Evolutionary conservation across 768 basidiomycete genomes (phyloP), one percentile per base, ranked within the genome.

Genomic region (Omphalotus guepiniiformis): DNA sequence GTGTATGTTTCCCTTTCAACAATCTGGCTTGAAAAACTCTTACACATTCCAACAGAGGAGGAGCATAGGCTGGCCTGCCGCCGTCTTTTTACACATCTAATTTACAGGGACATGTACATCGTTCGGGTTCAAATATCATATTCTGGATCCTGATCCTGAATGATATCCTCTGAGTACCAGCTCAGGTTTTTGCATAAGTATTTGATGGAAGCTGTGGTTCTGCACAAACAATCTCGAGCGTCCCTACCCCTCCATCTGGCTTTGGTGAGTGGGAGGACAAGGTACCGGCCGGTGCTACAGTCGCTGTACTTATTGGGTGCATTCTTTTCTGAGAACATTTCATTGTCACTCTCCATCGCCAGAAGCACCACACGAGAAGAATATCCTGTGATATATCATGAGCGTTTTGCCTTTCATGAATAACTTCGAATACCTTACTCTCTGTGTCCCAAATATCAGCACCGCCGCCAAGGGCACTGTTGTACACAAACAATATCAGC

Each of bases 11-110:
- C 21, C 9, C 8, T 23, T 28, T 44, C 28, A 47, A 23, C 23
- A 4, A 38, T 27, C 36, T 42, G 19, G 15, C 25, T 13, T 4
- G 3, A 6, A 8, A 25, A 36, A 49, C 40, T 50, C 61, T 69
- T 46, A 74, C 58, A 50, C 44, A 36, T 32, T 34, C 23, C 28
- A 51, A 49, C 69, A 90, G 88, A 49, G 88, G 88, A 65, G 88
- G 87, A 36, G 87, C 87, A 71, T 90, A 75, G 69, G 21, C 48
- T 57, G n/a, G n/a, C n/a, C n/a, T n/a, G n/a, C n/a, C n/a, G n/a
- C 49, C 55, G 51, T 55, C 54, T 52, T 49, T 18, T 39, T 47
- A 15, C 22, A 29, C 39, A 28, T 19, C 32, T 39, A 29, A 22
- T 13, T 39, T 32, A 9, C 9, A 32, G 9, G 30, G 30, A 32